Percentiles rank a stretch among this genome's conserved stretches.
Evolutionary conservation across 2,329 filamentous ascomycete genomes (phyloP).

Genomic region (Decorospora gaudefroyi): DNA sequence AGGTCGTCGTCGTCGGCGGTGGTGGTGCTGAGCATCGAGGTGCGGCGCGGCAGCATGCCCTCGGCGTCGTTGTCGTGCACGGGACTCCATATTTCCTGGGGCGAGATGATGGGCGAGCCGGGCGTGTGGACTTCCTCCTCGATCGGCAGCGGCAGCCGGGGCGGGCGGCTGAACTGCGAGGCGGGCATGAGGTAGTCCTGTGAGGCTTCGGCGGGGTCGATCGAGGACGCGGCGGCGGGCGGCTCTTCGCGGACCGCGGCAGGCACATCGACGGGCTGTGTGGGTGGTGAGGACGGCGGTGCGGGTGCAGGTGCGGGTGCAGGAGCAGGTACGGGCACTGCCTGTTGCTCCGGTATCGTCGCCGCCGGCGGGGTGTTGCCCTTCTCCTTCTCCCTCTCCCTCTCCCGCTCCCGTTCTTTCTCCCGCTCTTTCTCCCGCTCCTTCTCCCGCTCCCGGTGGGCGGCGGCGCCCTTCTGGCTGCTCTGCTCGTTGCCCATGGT

Average conservation of each 20-base stretch:
- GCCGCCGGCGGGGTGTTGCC: neutral
- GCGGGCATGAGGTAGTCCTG: constrained; percentile 48
- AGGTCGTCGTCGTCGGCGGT: constrained; percentile 68
- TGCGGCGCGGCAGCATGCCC: constrained; percentile 60
- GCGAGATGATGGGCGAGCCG: constrained; percentile 83
- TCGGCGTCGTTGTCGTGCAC: constrained; percentile 53
- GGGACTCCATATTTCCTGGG: constrained; percentile 63
- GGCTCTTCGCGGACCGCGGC: constrained; percentile 26
- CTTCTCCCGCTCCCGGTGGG: constrained; percentile 8
- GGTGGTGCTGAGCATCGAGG: constrained; percentile 59
- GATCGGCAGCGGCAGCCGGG: constrained; percentile 87
- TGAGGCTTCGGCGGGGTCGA: constrained; percentile 37
- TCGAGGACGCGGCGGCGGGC: constrained; percentile 22
- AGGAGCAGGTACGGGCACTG: neutral
- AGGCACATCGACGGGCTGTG: constrained; percentile 50
- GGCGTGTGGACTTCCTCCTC: constrained; percentile 89
- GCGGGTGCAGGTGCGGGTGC: constrained; percentile 5
- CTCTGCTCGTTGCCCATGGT: constrained; percentile 51
- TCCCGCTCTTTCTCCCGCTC: constrained; percentile 12
- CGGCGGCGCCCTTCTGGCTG: constrained; percentile 31
- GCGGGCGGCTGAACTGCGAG: constrained; percentile 67
- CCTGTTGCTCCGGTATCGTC: constrained; percentile 1
- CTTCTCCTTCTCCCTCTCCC: constrained; percentile 10
- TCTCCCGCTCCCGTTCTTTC: constrained; percentile 10
- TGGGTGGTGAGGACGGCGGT: constrained; percentile 28